Base-by-base conservation (phyloP, 768 basidiomycete genomes). In the Leccinum uliginosum region DNA sequence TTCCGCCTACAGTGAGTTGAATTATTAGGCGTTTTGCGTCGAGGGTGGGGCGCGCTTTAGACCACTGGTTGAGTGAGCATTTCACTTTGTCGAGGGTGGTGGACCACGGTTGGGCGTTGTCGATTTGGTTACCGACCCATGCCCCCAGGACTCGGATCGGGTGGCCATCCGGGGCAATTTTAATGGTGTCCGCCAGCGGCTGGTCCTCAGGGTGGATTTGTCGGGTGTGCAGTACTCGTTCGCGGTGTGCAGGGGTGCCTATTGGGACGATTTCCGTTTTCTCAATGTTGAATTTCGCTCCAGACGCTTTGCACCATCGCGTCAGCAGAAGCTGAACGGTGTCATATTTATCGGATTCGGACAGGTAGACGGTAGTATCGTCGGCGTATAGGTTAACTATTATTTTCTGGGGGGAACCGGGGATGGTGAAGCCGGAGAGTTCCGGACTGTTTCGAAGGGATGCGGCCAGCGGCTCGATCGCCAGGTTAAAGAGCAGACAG, bases 401-500 rank as follows among this genome's bases (percentile, higher is more conserved):
- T 1, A 43, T 21, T 8, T 21, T n/a, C 5, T 7, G 4, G 4
- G n/a, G 15, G 4, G 19, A 9, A 3, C 43, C 43, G 0, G 43
- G 43, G 6, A 43, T 7, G 0, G 3, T 43, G 17, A 43, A 43
- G 3, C 43, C 43, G 4, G n/a, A 17, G 7, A 40, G 38, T 4
- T 40, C n/a, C 4, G 38, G 17, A 7, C 3, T 10, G 38, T 40
- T 40, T 1, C 11, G 56, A 34, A 45, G 63, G 55, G 19, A 55
- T 0, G 50, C 21, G 2, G 32, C 30, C 1, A 50, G 32, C 0
- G 71, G 70, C 51, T 74, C 71, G 1, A 73, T 74, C 0, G 73
- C 69, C 0, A 73, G 21, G 50, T 71, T 54, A 15, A 71, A 74
- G 0, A 75, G 66, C 0, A 74, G 62, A 58, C 74, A 75, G 0